Evolutionary conservation across 768 basidiomycete genomes (phyloP).

Genomic region (Lactarius sanguifluus): DNA sequence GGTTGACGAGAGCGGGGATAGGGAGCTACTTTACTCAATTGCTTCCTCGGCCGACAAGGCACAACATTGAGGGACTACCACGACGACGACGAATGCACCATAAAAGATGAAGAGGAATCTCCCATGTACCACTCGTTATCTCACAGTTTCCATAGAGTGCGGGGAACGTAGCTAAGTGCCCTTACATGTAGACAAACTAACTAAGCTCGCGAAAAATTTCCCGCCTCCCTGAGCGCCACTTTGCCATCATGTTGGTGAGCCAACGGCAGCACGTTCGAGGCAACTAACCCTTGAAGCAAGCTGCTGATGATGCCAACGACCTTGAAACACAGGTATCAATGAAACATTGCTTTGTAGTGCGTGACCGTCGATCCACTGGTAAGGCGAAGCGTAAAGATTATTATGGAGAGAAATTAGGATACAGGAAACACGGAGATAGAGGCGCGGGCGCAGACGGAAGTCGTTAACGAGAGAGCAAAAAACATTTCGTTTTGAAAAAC

Average conservation of each 20-base stretch:
- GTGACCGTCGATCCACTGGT: too few species aligned
- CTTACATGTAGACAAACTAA: background rate
- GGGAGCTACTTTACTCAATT: constrained; percentile 37
- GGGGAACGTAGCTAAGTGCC: background rate
- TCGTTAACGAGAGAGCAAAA: too few species aligned
- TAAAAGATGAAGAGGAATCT: too few species aligned
- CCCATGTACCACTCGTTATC: background rate
- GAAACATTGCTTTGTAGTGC: too few species aligned
- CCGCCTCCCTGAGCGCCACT: background rate
- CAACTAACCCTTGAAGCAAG: background rate
- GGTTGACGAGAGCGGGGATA: constrained; percentile 44
- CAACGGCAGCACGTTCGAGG: too few species aligned
- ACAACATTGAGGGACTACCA: too few species aligned
- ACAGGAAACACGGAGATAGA: too few species aligned
- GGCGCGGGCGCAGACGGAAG: too few species aligned
- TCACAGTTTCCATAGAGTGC: background rate
- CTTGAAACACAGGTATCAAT: background rate
- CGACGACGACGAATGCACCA: too few species aligned
- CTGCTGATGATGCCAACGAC: background rate
- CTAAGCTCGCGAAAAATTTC: background rate
- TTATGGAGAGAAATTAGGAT: too few species aligned
- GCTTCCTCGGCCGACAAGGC: constrained; percentile 4
- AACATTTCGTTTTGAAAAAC: too few species aligned
- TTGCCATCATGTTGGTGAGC: background rate
- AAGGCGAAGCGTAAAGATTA: too few species aligned